These are phyloP conservation scores for Vinca major DNA, from an alignment of 305 asterid genomes.

Conservation along the genomic window DNA sequence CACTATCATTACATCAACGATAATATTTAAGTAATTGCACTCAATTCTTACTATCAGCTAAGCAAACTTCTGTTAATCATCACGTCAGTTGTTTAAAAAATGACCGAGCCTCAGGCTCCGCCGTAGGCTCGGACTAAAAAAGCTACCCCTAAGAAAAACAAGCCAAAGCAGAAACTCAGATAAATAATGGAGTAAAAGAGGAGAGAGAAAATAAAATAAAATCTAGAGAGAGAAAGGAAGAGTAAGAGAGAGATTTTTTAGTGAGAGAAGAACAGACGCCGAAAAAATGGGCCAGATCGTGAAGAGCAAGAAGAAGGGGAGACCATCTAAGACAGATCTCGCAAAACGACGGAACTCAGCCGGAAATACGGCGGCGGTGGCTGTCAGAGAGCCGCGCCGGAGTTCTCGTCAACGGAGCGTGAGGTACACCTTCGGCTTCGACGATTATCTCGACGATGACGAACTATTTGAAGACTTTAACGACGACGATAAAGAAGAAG, in stretches of 20 bases:
- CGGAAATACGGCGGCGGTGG: constrained; percentile 17
- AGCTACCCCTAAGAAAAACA: constrained; percentile 8
- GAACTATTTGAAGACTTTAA: constrained; percentile 55
- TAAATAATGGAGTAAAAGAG: constrained; percentile 32
- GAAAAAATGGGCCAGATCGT: constrained; percentile 84
- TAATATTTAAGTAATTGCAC: too few relatives aligned
- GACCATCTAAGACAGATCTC: constrained; percentile 80
- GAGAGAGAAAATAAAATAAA: constrained; percentile 31
- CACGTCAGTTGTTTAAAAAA: constrained; percentile 6
- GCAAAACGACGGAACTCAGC: constrained; percentile 19
- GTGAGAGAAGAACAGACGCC: constrained; percentile 26
- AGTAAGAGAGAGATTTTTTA: constrained; percentile 21
- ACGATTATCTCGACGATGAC: constrained; percentile 90
- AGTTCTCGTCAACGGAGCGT: constrained; percentile 83
- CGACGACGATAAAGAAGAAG: constrained; percentile 30
- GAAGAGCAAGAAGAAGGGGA: constrained; percentile 82
- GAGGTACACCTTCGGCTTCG: constrained; percentile 82
- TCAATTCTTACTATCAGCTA: too few relatives aligned
- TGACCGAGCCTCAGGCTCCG: constrained; percentile 12
- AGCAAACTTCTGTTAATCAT: background rate
- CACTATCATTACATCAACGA: too few relatives aligned
- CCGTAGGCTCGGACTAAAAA: constrained; percentile 16
- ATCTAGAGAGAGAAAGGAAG: constrained; percentile 18
- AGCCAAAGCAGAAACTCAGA: constrained; percentile 21
- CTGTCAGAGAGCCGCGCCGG: constrained; percentile 53